A percentile compares a stretch with the other conserved stretches of the same genome.
phyloP scores from a whole-genome alignment of 176 grass and related monocot species.

The Oropetium thomaeum region DNA sequence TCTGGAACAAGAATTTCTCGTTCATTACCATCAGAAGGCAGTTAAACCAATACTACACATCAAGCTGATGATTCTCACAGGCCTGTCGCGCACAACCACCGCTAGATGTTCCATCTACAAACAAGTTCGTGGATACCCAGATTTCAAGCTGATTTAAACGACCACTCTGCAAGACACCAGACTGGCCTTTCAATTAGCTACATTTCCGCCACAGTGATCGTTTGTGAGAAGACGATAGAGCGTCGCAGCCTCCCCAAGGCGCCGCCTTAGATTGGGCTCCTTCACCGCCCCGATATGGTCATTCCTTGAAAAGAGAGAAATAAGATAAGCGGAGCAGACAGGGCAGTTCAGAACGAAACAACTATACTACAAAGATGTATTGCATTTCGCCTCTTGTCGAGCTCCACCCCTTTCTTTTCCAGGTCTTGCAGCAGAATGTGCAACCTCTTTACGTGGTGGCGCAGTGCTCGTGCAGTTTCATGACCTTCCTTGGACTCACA shows the following conservation, averaged over 20 bases:
- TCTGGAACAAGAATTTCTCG: too few relatives aligned
- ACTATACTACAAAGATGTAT: background rate
- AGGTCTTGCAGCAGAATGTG: conserved; percentile 39
- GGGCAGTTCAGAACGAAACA: background rate
- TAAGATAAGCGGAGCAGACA: background rate
- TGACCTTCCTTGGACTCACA: conserved; percentile 43
- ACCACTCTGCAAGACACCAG: background rate
- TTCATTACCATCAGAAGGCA: too few relatives aligned
- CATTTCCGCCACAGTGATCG: background rate
- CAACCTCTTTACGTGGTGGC: conserved; percentile 38
- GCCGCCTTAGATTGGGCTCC: conserved; percentile 25
- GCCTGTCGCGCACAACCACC: background rate
- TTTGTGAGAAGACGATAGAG: conserved; percentile 32
- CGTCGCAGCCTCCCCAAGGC: conserved; percentile 24
- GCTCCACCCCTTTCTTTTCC: conserved; percentile 52
- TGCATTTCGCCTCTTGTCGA: conserved; percentile 50
- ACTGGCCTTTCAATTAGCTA: background rate
- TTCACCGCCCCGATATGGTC: conserved; percentile 17
- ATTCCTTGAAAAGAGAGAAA: conserved; percentile 37
- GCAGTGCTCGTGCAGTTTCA: conserved; percentile 5
- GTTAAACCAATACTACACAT: background rate
- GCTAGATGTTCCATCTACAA: background rate
- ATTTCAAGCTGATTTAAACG: background rate
- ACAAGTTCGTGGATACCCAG: too few relatives aligned
- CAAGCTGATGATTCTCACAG: too few relatives aligned